These are phyloP conservation scores for Boletus vinaceobasis DNA, from an alignment of 768 basidiomycete species.

Conservation along the genomic window DNA sequence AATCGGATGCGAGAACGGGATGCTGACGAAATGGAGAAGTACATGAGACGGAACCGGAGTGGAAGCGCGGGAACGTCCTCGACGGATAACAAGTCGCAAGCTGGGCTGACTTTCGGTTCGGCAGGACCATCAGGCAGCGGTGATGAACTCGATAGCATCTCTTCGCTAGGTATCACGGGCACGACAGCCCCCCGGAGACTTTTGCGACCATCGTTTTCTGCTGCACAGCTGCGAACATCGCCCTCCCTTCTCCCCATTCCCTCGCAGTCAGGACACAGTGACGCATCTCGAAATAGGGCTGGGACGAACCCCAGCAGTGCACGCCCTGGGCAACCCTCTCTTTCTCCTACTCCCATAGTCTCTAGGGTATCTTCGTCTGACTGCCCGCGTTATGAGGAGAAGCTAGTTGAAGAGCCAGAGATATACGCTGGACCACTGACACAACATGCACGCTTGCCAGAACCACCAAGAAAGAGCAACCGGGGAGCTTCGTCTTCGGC, in stretches of 20 bases:
- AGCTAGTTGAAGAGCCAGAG: conserved; percentile 44
- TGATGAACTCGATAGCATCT: conserved; percentile 51
- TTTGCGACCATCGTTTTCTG: conserved; percentile 72
- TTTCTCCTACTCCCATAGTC: conserved; percentile 40
- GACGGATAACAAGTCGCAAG: conserved; percentile 64
- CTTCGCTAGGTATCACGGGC: conserved; percentile 46
- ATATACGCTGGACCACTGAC: conserved; percentile 62
- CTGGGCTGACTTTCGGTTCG: conserved; percentile 46
- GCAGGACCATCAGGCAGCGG: conserved; percentile 50
- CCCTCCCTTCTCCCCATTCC: conserved; percentile 36
- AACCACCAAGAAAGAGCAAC: conserved; percentile 52
- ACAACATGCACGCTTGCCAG: conserved; percentile 70
- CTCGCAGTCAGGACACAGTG: conserved; percentile 39
- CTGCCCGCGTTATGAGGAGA: conserved; percentile 37
- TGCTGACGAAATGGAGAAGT: conserved; percentile 86
- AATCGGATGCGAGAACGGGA: conserved; percentile 80
- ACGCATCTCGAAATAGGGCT: conserved; percentile 50
- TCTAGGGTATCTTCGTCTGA: conserved; percentile 59
- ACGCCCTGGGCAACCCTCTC: conserved; percentile 41
- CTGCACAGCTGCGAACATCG: conserved; percentile 65
- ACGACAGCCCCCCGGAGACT: conserved; percentile 55
- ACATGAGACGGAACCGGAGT: conserved; percentile 76
- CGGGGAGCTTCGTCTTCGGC: conserved; percentile 41
- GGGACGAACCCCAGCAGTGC: conserved; percentile 61
- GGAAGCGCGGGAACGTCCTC: conserved; percentile 74